Evolutionary conservation across 495 filamentous ascomycete species (phyloP).

Genomic region (Annulohypoxylon moriforme): DNA sequence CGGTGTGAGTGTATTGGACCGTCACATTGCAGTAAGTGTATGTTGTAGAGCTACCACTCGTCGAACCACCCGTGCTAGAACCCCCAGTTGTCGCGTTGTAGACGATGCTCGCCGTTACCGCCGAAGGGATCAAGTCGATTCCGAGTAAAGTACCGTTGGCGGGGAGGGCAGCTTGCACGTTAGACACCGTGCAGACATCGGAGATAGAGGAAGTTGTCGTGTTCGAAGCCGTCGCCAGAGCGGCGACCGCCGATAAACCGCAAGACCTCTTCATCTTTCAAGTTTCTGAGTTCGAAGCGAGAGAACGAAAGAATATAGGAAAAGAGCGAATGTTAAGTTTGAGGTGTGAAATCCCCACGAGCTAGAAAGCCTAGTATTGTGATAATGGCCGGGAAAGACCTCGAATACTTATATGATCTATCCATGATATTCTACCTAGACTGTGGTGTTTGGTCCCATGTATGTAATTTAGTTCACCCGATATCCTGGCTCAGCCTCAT

Average conservation of each 20-base stretch:
- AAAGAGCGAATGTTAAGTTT: slow-evolving; percentile 4
- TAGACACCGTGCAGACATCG: slow-evolving; percentile 39
- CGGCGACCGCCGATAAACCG: background rate
- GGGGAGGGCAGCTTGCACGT: slow-evolving; percentile 41
- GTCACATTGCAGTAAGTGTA: slow-evolving; percentile 55
- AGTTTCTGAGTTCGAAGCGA: background rate
- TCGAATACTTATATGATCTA: background rate
- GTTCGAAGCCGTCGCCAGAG: slow-evolving; percentile 14
- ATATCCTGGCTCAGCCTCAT: slow-evolving; percentile 1
- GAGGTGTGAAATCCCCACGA: background rate
- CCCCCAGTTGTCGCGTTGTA: slow-evolving; percentile 33
- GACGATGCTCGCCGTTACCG: slow-evolving; percentile 35
- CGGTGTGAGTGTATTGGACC: slow-evolving; percentile 53
- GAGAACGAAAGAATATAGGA: background rate
- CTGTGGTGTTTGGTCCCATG: background rate
- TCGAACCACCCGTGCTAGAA: slow-evolving; percentile 1
- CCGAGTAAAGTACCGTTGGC: slow-evolving; percentile 38
- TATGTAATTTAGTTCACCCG: background rate
- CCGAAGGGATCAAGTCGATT: slow-evolving; percentile 41
- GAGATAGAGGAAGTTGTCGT: slow-evolving; percentile 23
- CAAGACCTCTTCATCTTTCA: slow-evolving; percentile 13
- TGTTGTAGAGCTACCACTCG: slow-evolving; percentile 13
- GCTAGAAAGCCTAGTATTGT: background rate
- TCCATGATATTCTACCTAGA: background rate
- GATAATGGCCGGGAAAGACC: background rate